These are phyloP conservation scores for Globisporangium nodosum DNA, from an alignment of 352 stramenopile genomes.

Conservation along the genomic window DNA sequence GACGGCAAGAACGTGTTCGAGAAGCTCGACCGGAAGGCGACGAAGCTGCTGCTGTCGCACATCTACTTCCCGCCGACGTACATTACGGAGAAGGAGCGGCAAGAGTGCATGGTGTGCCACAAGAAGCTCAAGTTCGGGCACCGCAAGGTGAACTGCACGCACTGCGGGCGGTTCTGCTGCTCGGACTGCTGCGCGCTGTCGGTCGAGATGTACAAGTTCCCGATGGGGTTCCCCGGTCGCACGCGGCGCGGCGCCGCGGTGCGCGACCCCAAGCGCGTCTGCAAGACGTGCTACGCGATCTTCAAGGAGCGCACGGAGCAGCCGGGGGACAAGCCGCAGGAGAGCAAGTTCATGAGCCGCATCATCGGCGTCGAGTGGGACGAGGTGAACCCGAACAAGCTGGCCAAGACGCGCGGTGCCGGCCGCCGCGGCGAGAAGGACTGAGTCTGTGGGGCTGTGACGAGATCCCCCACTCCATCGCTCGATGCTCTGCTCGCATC, in stretches of 20 bases:
- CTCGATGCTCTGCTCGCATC: neutral
- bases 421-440: constrained; percentile 61
- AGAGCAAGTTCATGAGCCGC: constrained; percentile 66
- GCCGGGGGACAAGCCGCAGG: constrained; percentile 43
- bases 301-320: constrained; percentile 79
- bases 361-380: constrained; percentile 87
- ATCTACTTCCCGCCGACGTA: constrained; percentile 86
- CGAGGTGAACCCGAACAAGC: constrained; percentile 87
- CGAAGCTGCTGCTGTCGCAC: constrained; percentile 68
- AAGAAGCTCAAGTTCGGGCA: constrained; percentile 87
- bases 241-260: constrained; percentile 57
- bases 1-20: constrained; percentile 84
- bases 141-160: constrained; percentile 84
- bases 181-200: constrained; percentile 57
- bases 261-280: constrained; percentile 69
- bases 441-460: neutral
- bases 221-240: constrained; percentile 77
- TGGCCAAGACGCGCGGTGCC: constrained; percentile 33
- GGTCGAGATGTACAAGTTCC: constrained; percentile 77
- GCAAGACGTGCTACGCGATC: constrained; percentile 83
- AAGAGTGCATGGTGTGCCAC: constrained; percentile 78
- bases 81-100: constrained; percentile 82
- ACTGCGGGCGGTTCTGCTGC: constrained; percentile 76
- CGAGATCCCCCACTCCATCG: neutral
- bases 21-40: constrained; percentile 68